phyloP scores from a whole-genome alignment of 805 yeast genomes.

The Saccharomycopsis sp. region DNA sequence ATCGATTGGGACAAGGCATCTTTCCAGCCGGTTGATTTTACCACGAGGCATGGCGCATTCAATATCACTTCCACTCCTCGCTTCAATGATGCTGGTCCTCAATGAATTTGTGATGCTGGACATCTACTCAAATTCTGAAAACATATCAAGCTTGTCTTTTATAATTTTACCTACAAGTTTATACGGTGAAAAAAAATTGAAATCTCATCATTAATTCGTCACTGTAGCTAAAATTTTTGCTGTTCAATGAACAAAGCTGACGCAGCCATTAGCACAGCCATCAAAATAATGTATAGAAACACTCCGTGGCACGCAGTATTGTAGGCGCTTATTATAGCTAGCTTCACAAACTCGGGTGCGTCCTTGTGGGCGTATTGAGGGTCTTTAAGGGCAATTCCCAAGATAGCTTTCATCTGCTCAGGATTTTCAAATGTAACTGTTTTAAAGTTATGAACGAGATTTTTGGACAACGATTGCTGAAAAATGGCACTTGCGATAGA shows the following conservation, averaged over 20 bases:
- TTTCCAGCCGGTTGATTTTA: background rate
- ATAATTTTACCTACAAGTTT: too few species aligned
- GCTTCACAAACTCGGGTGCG: conserved; percentile 32
- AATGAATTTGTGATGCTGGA: too few species aligned
- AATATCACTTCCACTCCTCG: background rate
- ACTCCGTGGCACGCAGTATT: conserved; percentile 10
- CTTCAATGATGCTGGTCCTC: background rate
- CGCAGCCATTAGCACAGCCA: background rate
- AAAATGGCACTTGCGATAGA: conserved; percentile 60
- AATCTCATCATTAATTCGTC: background rate
- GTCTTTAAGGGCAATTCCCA: background rate
- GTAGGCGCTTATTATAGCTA: conserved; percentile 34
- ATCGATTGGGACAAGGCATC: background rate
- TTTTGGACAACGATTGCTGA: conserved; percentile 35
- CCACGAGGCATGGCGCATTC: background rate
- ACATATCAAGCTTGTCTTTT: too few species aligned
- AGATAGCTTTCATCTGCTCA: background rate
- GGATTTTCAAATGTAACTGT: background rate
- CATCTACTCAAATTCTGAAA: too few species aligned
- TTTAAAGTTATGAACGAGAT: conserved; percentile 26
- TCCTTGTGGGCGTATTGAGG: background rate
- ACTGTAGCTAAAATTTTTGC: background rate
- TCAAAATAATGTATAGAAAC: background rate
- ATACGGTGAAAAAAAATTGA: too few species aligned
- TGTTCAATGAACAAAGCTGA: background rate